These are phyloP conservation scores for Puccinia triticina DNA, from an alignment of 1,284 basidiomycete genomes.

Conservation along the genomic window DNA sequence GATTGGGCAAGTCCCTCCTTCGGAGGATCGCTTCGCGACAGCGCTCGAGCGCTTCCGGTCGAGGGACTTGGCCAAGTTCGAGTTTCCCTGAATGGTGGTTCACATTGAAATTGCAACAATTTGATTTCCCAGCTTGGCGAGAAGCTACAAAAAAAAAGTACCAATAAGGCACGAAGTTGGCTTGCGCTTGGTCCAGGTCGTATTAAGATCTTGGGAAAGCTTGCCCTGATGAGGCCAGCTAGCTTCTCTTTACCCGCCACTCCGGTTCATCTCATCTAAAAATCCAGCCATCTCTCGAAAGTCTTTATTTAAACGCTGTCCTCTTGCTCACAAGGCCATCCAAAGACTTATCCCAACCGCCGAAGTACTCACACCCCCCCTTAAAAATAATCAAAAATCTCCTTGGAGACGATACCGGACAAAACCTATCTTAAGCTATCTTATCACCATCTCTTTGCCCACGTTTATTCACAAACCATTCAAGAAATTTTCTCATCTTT, in stretches of 20 bases:
- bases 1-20: too few relatives aligned
- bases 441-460: background rate
- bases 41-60: too few relatives aligned
- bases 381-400: background rate
- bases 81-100: too few relatives aligned
- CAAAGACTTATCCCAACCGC: background rate
- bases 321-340: background rate
- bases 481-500: background rate
- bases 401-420: background rate
- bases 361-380: background rate
- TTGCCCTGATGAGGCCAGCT: background rate
- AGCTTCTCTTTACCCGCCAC: background rate
- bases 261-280: background rate
- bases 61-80: too few relatives aligned
- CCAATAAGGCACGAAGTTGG: conserved; percentile 3
- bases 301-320: background rate
- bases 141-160: background rate
- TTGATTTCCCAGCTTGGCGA: too few relatives aligned
- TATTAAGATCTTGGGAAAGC: conserved; percentile 19
- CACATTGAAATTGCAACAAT: too few relatives aligned
- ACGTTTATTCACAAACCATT: background rate
- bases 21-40: too few relatives aligned
- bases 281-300: background rate
- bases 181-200: background rate
- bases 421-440: background rate